These are phyloP conservation scores for Exophiala aquamarina DNA, from an alignment of 2,329 filamentous ascomycete genomes.

Conservation along the genomic window DNA sequence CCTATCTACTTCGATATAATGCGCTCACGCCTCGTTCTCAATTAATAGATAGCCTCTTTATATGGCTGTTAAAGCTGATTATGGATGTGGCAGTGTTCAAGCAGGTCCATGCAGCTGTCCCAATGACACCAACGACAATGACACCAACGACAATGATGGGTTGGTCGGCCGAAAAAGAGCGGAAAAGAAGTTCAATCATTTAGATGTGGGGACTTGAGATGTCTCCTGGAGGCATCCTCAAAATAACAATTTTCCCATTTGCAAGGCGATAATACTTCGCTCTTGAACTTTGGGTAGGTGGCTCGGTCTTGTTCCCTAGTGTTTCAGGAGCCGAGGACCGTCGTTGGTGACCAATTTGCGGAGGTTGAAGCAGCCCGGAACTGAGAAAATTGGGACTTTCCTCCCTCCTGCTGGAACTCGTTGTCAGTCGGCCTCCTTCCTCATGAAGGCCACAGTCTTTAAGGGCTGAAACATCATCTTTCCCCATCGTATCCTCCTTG, in stretches of 20 bases:
- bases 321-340: constrained; percentile 13
- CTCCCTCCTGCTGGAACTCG: constrained; percentile 1
- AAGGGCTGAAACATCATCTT: not conserved
- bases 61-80: not conserved
- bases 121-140: not conserved
- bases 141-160: too few species aligned
- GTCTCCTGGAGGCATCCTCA: constrained; percentile 11
- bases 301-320: constrained; percentile 5
- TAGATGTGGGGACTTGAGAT: not conserved
- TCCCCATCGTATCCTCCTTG: constrained; percentile 5
- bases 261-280: not conserved
- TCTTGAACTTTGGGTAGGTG: constrained; percentile 2
- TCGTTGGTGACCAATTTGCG: constrained; percentile 9
- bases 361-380: constrained; percentile 10
- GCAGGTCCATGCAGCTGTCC: not conserved
- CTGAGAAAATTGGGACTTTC: constrained; percentile 2
- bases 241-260: not conserved
- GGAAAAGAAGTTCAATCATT: not conserved
- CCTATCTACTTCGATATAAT: too few species aligned
- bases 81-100: not conserved
- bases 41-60: too few species aligned
- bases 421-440: constrained; percentile 2
- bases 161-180: not conserved
- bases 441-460: constrained; percentile 1
- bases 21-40: too few species aligned